Conservation (phyloP, 306 rosid species). For the Acacia confusa region DNA sequence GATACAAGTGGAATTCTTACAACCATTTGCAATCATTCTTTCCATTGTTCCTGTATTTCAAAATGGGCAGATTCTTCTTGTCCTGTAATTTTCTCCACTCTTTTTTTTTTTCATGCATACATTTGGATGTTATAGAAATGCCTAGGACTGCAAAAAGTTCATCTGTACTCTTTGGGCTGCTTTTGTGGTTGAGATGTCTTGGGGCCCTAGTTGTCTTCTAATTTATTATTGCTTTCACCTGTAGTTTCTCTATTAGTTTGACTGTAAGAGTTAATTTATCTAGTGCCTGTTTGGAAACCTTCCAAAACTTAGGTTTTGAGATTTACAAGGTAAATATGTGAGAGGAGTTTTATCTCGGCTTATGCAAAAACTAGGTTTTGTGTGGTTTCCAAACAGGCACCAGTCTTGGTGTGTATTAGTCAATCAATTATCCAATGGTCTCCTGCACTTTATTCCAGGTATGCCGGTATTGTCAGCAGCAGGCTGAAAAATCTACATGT, state of each 20-base stretch:
- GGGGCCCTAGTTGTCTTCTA: conserved; percentile 7
- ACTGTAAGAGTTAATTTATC: background rate
- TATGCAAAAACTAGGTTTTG: too few relatives aligned
- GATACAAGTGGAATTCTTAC: conserved; percentile 87
- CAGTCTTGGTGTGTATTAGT: background rate
- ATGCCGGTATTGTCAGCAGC: conserved; percentile 96
- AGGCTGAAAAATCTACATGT: conserved; percentile 89
- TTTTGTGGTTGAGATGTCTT: conserved; percentile 19
- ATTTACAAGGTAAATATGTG: too few relatives aligned
- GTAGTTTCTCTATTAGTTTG: conserved; percentile 20
- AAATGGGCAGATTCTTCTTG: conserved; percentile 97
- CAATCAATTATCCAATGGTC: background rate
- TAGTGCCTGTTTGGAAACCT: too few relatives aligned
- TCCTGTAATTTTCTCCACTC: conserved; percentile 62
- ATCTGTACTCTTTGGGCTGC: conserved; percentile 9
- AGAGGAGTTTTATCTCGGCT: too few relatives aligned
- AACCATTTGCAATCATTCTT: conserved; percentile 96
- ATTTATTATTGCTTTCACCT: conserved; percentile 6
- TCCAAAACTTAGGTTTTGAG: too few relatives aligned
- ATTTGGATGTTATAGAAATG: conserved; percentile 9
- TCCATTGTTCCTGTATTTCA: conserved; percentile 93
- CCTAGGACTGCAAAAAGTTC: background rate
- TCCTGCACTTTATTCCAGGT: conserved; percentile 51
- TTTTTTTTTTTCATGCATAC: conserved; percentile 5
- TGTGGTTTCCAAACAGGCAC: too few relatives aligned